Percentiles rank a stretch among this genome's conserved stretches.
Conservation (phyloP, 805 yeast genomes). For the Kluyveromyces wickerhamii region DNA sequence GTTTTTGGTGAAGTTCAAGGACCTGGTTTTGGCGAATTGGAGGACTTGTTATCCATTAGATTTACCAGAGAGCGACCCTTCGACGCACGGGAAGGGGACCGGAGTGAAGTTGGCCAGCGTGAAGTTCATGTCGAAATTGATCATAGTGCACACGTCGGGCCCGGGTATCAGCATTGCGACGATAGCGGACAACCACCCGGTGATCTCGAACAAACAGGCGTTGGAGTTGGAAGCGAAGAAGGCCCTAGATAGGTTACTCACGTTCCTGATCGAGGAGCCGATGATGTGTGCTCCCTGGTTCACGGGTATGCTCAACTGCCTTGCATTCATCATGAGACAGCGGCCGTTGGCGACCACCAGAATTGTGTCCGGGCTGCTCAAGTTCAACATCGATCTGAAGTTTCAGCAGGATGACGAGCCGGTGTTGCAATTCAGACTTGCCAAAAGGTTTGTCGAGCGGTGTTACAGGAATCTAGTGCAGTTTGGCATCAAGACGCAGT, state of each 20-base stretch:
- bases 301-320: conserved; percentile 60
- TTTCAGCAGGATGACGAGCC: conserved; percentile 38
- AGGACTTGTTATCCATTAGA: conserved; percentile 46
- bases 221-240: conserved; percentile 68
- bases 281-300: conserved; percentile 49
- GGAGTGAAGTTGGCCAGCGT: conserved; percentile 61
- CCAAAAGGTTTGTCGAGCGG: conserved; percentile 58
- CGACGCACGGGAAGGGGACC: conserved; percentile 42
- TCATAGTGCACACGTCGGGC: conserved; percentile 44
- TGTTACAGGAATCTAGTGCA: conserved; percentile 40
- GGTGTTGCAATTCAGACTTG: conserved; percentile 39
- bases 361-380: conserved; percentile 50
- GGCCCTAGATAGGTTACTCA: conserved; percentile 57
- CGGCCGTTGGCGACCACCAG: conserved; percentile 53
- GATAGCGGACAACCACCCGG: conserved; percentile 54
- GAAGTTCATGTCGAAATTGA: conserved; percentile 58
- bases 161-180: conserved; percentile 37
- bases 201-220: conserved; percentile 40
- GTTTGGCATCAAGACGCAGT: conserved; percentile 32
- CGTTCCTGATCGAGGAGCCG: conserved; percentile 47
- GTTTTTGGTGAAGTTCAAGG: conserved; percentile 47
- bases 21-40: conserved; percentile 53
- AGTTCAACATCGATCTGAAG: conserved; percentile 52
- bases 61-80: conserved; percentile 29
- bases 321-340: conserved; percentile 53